Conservation (phyloP, 2,329 filamentous ascomycete species). For the Pseudodiploospora longispora region DNA sequence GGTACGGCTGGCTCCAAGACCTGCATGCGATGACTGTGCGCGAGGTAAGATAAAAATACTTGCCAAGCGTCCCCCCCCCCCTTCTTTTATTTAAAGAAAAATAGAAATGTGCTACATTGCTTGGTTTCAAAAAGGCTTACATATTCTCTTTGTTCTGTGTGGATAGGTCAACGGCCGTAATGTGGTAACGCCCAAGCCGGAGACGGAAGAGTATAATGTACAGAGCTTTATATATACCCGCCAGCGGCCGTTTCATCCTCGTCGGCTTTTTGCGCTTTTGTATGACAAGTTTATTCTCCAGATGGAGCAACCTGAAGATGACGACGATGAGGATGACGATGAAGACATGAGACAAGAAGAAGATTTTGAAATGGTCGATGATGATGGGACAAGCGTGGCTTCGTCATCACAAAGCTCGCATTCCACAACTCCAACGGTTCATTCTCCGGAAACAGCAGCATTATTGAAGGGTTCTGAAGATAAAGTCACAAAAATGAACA, state of each 20-base stretch:
- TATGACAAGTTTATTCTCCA: conserved; percentile 45
- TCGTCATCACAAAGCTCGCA: conserved; percentile 16
- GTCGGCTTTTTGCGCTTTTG: conserved; percentile 35
- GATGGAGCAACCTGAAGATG: conserved; percentile 32
- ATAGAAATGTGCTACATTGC: too few relatives aligned
- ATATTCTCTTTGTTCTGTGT: neutral
- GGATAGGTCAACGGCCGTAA: conserved; percentile 37
- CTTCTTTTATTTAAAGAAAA: neutral
- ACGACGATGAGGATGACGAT: conserved; percentile 24
- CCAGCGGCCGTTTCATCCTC: conserved; percentile 45
- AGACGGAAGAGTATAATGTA: conserved; percentile 66
- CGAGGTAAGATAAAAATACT: conserved; percentile 32
- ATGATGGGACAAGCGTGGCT: conserved; percentile 2
- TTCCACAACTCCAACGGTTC: conserved; percentile 16
- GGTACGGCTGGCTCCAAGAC: conserved; percentile 63
- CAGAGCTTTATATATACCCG: conserved; percentile 62
- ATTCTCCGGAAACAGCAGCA: conserved; percentile 11
- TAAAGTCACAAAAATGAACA: conserved; percentile 6
- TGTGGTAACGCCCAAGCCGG: conserved; percentile 56
- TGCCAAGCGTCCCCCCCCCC: neutral
- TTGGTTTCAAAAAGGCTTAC: neutral
- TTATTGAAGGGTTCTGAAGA: neutral
- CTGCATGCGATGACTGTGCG: conserved; percentile 59
- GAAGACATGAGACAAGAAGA: conserved; percentile 18
- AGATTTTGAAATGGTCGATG: conserved; percentile 12